Evolutionary conservation across 2,329 filamentous ascomycete genomes (phyloP).

Genomic region (Monosporascus sp.): DNA sequence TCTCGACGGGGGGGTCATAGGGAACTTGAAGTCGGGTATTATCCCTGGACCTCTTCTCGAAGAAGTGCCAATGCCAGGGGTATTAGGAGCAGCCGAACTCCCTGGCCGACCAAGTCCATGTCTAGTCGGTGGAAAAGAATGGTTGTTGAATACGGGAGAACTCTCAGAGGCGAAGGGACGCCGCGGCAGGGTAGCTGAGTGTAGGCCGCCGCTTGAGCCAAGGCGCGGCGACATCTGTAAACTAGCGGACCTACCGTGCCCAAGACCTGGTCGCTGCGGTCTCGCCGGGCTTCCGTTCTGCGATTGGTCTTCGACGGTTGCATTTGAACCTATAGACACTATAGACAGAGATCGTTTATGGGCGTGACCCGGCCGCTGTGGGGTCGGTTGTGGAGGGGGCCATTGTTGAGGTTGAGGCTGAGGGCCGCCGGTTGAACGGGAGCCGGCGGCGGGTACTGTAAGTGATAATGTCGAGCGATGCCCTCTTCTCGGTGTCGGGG

Average conservation of each 20-base stretch:
- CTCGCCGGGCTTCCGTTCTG: slow-evolving; percentile 36
- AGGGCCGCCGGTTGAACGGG: slow-evolving; percentile 40
- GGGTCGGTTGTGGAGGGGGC: slow-evolving; percentile 23
- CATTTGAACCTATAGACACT: slow-evolving; percentile 63
- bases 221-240: slow-evolving; percentile 62
- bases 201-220: slow-evolving; percentile 37
- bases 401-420: slow-evolving; percentile 32
- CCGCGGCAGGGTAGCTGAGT: slow-evolving; percentile 34
- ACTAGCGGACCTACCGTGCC: slow-evolving; percentile 75
- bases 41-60: slow-evolving; percentile 36
- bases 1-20: slow-evolving; percentile 39
- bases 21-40: slow-evolving; percentile 54
- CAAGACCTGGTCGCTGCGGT: slow-evolving; percentile 49
- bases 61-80: slow-evolving; percentile 34
- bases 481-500: slow-evolving; percentile 43
- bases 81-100: slow-evolving; percentile 39
- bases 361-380: slow-evolving; percentile 41
- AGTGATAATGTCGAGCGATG: slow-evolving; percentile 66
- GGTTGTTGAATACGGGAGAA: slow-evolving; percentile 46
- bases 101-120: slow-evolving; percentile 33
- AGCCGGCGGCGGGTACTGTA: slow-evolving; percentile 41
- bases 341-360: slow-evolving; percentile 79
- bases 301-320: slow-evolving; percentile 39
- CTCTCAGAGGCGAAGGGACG: slow-evolving; percentile 38
- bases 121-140: slow-evolving; percentile 49